Conservation (phyloP, 2,329 filamentous ascomycete genomes). For the Claviceps pazoutovae region DNA sequence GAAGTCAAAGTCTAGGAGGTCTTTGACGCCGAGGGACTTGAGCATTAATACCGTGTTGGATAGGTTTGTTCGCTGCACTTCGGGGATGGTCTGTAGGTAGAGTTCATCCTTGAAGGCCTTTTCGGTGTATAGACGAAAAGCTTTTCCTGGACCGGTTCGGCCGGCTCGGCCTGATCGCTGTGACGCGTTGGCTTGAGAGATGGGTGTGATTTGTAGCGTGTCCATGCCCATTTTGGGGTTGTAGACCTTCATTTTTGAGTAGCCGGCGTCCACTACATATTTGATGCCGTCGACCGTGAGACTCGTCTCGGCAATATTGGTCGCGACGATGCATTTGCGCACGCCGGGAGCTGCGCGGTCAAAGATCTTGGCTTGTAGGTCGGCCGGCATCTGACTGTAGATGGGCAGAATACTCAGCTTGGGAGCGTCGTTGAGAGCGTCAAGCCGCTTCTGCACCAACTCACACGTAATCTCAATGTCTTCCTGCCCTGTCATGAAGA, state of each 20-base stretch:
- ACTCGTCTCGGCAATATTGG: conserved; percentile 96
- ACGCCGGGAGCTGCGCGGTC: conserved; percentile 81
- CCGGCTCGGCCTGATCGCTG: conserved; percentile 90
- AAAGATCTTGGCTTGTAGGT: conserved; percentile 95
- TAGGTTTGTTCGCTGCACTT: conserved; percentile 93
- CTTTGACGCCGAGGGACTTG: conserved; percentile 87
- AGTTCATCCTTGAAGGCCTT: conserved; percentile 91
- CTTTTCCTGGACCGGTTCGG: conserved; percentile 87
- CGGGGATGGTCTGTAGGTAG: conserved; percentile 92
- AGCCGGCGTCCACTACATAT: conserved; percentile 94
- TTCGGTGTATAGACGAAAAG: conserved; percentile 88
- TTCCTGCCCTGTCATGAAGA: conserved; percentile 99
- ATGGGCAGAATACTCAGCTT: conserved; percentile 92
- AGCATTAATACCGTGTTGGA: conserved; percentile 88
- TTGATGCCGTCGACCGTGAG: conserved; percentile 98
- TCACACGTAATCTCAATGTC: conserved; percentile 97
- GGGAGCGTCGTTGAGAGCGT: conserved; percentile 83
- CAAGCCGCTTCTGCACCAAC: conserved; percentile 72
- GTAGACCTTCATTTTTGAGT: conserved; percentile 96
- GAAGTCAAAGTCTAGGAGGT: conserved; percentile 92
- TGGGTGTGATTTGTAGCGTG: conserved; percentile 91
- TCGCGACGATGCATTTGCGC: conserved; percentile 93
- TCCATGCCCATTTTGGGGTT: conserved; percentile 99
- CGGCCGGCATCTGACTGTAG: conserved; percentile 98
- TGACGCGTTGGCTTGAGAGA: conserved; percentile 89